phyloP scores from a whole-genome alignment of 257 asterid species.

The Dorcoceras hygrometricum region DNA sequence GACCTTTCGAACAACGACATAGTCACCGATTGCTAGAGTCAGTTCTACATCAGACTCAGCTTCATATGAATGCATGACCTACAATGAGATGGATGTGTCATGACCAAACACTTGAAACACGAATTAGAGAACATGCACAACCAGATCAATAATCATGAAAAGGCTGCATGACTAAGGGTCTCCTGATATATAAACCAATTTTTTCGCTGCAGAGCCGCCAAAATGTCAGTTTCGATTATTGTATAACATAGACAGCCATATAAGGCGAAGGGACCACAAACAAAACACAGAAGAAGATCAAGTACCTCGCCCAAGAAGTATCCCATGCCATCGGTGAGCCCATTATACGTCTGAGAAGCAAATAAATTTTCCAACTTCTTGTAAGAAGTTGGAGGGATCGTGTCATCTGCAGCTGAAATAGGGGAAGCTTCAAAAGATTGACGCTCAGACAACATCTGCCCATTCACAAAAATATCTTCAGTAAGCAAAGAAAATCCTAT shows the following conservation, averaged over 20 bases:
- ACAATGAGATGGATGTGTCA: background rate
- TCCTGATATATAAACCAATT: background rate
- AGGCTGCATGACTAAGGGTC: background rate
- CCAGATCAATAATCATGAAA: background rate
- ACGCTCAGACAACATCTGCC: conserved; percentile 63
- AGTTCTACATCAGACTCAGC: background rate
- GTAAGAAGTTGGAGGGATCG: conserved; percentile 33
- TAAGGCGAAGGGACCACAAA: conserved; percentile 7
- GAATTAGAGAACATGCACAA: background rate
- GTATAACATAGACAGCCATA: background rate
- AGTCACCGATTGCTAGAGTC: background rate
- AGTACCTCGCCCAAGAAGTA: conserved; percentile 76
- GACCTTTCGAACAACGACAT: background rate
- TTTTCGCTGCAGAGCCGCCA: background rate
- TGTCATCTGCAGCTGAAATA: conserved; percentile 27
- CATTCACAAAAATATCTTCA: conserved; percentile 16
- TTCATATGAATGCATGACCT: background rate
- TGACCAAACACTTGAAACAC: background rate
- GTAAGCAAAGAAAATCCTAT: background rate
- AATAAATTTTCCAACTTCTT: conserved; percentile 32
- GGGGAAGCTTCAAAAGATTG: conserved; percentile 42
- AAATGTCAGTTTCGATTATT: no score
- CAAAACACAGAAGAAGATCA: background rate
- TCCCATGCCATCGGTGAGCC: conserved; percentile 41
- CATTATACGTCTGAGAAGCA: conserved; percentile 36